A percentile compares a stretch with the other conserved stretches of the same genome.
These are phyloP conservation scores for Colletotrichum truncatum DNA, from an alignment of 2,329 filamentous ascomycete genomes.

Conservation along the genomic window DNA sequence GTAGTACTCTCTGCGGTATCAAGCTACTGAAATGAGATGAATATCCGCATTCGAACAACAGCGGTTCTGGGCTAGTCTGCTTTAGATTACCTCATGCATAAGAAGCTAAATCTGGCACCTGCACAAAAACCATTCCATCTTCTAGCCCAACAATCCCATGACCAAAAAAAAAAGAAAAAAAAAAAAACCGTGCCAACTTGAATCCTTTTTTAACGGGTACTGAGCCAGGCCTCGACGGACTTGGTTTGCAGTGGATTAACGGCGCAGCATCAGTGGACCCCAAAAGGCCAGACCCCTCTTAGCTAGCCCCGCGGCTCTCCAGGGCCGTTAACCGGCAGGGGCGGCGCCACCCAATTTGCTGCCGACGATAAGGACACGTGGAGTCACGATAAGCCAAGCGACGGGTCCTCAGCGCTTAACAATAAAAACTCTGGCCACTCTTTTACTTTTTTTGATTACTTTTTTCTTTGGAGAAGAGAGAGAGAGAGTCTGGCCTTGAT, in stretches of 20 bases:
- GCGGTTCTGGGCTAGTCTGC: too few relatives aligned
- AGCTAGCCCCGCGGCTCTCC: not conserved
- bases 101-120: not conserved
- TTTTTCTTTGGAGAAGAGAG: not conserved
- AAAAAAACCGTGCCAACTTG: not conserved
- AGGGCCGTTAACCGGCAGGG: slow-evolving; percentile 19
- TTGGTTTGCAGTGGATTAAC: not conserved
- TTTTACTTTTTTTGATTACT: not conserved
- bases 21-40: too few relatives aligned
- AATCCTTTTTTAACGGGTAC: not conserved
- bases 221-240: not conserved
- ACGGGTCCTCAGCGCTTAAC: slow-evolving; percentile 1
- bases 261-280: not conserved
- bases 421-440: not conserved
- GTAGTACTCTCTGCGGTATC: too few relatives aligned
- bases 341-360: slow-evolving; percentile 6
- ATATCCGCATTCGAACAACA: not conserved
- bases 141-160: not conserved
- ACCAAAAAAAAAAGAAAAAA: not conserved
- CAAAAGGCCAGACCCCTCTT: not conserved
- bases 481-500: not conserved
- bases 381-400: slow-evolving; percentile 18
- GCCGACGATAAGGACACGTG: slow-evolving; percentile 28
- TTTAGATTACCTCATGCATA: too few relatives aligned
- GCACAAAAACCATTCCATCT: not conserved